Percentiles rank a stretch among this genome's conserved stretches.
phyloP scores from a whole-genome alignment of 2,329 filamentous ascomycete species.

The Cercospora sp. region DNA sequence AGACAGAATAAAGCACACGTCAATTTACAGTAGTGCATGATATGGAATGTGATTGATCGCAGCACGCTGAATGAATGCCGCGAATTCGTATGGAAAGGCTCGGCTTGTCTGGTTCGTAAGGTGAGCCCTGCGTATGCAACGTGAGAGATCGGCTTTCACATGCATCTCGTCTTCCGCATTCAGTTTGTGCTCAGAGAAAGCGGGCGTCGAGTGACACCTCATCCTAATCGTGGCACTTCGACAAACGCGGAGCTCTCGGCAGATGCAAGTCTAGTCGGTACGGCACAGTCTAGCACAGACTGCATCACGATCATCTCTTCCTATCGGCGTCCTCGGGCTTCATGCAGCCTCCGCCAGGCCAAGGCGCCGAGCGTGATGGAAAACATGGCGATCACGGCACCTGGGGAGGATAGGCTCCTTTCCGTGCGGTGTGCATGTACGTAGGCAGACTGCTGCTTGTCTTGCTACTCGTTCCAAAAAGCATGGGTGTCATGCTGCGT shows the following conservation, averaged over 20 bases:
- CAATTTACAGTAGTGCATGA: neutral
- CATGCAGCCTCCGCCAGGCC: neutral
- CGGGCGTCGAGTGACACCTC: neutral
- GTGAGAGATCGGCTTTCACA: neutral
- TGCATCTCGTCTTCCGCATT: neutral
- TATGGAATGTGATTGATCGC: neutral
- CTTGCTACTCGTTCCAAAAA: conserved; percentile 9
- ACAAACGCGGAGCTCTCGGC: neutral
- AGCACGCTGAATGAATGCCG: neutral
- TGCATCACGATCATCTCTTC: neutral
- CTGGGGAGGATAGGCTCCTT: neutral
- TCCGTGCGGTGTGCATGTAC: neutral
- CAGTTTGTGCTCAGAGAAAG: neutral
- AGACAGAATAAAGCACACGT: neutral
- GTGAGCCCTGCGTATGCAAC: neutral
- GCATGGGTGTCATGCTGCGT: neutral
- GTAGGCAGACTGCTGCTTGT: neutral
- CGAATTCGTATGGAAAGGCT: neutral
- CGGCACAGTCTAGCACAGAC: neutral
- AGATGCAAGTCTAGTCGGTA: neutral
- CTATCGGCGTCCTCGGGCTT: neutral
- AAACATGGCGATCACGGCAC: neutral
- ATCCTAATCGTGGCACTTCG: neutral
- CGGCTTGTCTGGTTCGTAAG: neutral
- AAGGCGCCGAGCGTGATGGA: neutral